These are phyloP conservation scores for Aspergillus bertholletiae DNA, from an alignment of 495 filamentous ascomycete species.

Conservation along the genomic window DNA sequence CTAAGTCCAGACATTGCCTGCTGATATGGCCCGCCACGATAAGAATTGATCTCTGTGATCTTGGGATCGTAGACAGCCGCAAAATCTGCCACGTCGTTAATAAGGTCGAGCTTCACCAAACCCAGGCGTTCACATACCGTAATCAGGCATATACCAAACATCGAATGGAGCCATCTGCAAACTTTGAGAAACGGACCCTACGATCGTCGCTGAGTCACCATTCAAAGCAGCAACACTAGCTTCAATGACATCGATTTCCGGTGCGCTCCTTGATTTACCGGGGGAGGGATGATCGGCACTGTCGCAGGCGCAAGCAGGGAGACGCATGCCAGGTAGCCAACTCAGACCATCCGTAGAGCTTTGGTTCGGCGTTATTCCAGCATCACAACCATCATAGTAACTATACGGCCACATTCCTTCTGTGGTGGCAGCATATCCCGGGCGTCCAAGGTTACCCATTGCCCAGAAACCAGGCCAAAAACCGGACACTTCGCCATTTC, in stretches of 20 bases:
- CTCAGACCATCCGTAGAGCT: constrained; percentile 65
- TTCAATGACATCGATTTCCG: constrained; percentile 76
- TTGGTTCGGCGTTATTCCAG: constrained; percentile 76
- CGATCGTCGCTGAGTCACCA: constrained; percentile 35
- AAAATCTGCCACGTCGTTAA: constrained; percentile 38
- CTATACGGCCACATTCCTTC: constrained; percentile 81
- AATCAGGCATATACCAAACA: constrained; percentile 72
- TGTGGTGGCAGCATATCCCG: constrained; percentile 65
- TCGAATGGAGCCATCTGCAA: constrained; percentile 74
- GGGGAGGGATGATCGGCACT: constrained; percentile 66
- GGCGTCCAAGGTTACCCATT: constrained; percentile 70
- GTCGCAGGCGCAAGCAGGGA: constrained; percentile 67
- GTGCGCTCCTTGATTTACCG: constrained; percentile 67
- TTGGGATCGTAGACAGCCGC: constrained; percentile 58
- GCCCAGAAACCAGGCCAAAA: constrained; percentile 85
- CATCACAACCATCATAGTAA: constrained; percentile 69
- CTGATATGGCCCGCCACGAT: constrained; percentile 67
- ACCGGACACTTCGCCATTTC: constrained; percentile 61
- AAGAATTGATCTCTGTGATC: constrained; percentile 61
- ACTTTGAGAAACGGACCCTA: constrained; percentile 68
- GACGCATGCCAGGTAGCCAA: constrained; percentile 68
- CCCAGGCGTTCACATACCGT: constrained; percentile 48
- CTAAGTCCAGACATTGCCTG: constrained; percentile 70
- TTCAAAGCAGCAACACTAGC: constrained; percentile 58
- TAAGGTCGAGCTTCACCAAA: not conserved